Evolutionary conservation across 169 alveolate species (phyloP), one percentile per base, ranked within the genome.

Genomic region (Plasmodium reichenowi): DNA sequence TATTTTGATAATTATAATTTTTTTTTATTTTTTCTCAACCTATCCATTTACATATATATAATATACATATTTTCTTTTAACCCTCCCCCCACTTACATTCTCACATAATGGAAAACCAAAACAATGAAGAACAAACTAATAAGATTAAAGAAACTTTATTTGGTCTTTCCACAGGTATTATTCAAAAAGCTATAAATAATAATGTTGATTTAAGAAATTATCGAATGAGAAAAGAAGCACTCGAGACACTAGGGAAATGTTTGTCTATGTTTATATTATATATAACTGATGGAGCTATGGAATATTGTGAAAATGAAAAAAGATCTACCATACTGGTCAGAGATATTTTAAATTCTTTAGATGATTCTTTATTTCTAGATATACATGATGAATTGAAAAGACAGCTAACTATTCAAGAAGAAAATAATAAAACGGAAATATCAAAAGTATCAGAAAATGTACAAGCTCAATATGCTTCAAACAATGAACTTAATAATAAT

Each of bases 261-360:
- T 64, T 78, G 68, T 78, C 89, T 43, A 52, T 78, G 68, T 78
- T 78, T 60, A 78, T 78, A 66, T 66, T 78, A 22, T 78, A 78
- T 60, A 63, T 78, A 66, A 78, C 89, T 64, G 89, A 78, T n/a
- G 89, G 78, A 43, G 89, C 89, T 15, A 17, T 78, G 15, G 89
- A 78, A 66, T 76, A 78, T 66, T 63, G 78, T 43, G 89, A 63
- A 78, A 58, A 48, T 78, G 89, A 78, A 48, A 78, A 66, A 71
- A 63, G 78, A 66, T 64, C 50, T 13, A 64, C 89, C 15, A 63
- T 78, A 50, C 38, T 52, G 38, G 76, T 64, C 54, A 54, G 76
- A 4, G 89, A 78, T 22, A 78, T 78, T 78, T 78, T 78, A 50
- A 63, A 66, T 38, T 63, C 89, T 45, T 45, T 78, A 63, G 71